These are phyloP conservation scores for Monilinia fructicola DNA, from an alignment of 2,329 filamentous ascomycete species.

Conservation along the genomic window DNA sequence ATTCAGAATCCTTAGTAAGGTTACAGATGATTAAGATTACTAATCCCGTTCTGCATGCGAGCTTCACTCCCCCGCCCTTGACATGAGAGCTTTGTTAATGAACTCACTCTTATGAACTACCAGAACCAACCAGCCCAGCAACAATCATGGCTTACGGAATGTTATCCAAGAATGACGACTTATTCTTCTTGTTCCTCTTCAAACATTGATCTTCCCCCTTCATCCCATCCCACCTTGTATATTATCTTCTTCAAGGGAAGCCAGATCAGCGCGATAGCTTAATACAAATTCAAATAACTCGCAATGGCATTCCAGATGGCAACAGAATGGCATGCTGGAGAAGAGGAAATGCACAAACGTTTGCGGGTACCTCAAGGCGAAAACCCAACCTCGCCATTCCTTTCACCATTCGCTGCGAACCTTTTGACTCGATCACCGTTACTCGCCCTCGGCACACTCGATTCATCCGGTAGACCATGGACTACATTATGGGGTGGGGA, in stretches of 20 bases:
- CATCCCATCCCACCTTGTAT: background rate
- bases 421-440: slow-evolving; percentile 63
- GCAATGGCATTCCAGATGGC: slow-evolving; percentile 20
- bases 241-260: background rate
- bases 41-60: slow-evolving; percentile 6
- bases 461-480: slow-evolving; percentile 66
- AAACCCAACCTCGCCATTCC: slow-evolving; percentile 66
- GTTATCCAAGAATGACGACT: slow-evolving; percentile 3
- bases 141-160: background rate
- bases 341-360: slow-evolving; percentile 61
- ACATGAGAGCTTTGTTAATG: slow-evolving; percentile 1
- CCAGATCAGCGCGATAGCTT: background rate
- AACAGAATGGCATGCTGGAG: slow-evolving; percentile 55
- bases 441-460: slow-evolving; percentile 70
- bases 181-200: background rate
- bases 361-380: slow-evolving; percentile 56
- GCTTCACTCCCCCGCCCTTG: slow-evolving; percentile 7
- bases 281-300: background rate
- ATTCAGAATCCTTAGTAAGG: background rate
- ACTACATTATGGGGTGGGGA: slow-evolving; percentile 75
- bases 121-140: background rate
- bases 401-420: slow-evolving; percentile 59
- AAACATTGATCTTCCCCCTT: background rate
- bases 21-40: no score
- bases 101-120: background rate